A percentile compares a stretch with the other conserved stretches of the same genome.
phyloP scores from a whole-genome alignment of 805 yeast species.

The Candida suzukii region DNA sequence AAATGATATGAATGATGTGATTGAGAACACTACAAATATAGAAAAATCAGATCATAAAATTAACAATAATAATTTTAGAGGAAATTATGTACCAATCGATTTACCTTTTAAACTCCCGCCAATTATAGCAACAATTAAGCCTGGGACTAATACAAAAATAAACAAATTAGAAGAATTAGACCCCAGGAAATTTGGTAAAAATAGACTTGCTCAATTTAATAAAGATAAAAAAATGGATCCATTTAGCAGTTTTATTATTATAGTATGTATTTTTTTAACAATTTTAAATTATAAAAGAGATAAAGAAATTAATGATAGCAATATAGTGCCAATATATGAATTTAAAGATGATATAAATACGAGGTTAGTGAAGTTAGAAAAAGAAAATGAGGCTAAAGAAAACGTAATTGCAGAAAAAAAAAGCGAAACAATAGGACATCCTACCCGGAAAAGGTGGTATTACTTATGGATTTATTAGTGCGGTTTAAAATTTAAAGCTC shows the following conservation, averaged over 20 bases:
- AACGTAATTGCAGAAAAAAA: too few relatives aligned
- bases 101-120: constrained; percentile 47
- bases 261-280: constrained; percentile 38
- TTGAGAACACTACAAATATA: background rate
- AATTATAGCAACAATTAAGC: constrained; percentile 18
- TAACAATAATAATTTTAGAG: background rate
- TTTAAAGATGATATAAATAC: constrained; percentile 11
- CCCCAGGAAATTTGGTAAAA: constrained; percentile 29
- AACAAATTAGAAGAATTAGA: constrained; percentile 30
- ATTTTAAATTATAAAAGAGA: constrained; percentile 51
- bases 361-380: constrained; percentile 4
- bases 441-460: constrained; percentile 44
- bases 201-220: constrained; percentile 35
- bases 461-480: constrained; percentile 39
- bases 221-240: constrained; percentile 52
- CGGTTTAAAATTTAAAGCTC: constrained; percentile 1
- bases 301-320: constrained; percentile 25
- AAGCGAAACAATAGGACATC: background rate
- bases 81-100: constrained; percentile 40
- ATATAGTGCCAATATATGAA: constrained; percentile 24
- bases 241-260: constrained; percentile 45
- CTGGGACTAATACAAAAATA: constrained; percentile 22
- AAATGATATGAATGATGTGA: background rate
- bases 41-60: background rate
- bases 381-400: constrained; percentile 5